These are phyloP conservation scores for Huntiella bhutanensis DNA, from an alignment of 2,329 filamentous ascomycete genomes.

Conservation along the genomic window DNA sequence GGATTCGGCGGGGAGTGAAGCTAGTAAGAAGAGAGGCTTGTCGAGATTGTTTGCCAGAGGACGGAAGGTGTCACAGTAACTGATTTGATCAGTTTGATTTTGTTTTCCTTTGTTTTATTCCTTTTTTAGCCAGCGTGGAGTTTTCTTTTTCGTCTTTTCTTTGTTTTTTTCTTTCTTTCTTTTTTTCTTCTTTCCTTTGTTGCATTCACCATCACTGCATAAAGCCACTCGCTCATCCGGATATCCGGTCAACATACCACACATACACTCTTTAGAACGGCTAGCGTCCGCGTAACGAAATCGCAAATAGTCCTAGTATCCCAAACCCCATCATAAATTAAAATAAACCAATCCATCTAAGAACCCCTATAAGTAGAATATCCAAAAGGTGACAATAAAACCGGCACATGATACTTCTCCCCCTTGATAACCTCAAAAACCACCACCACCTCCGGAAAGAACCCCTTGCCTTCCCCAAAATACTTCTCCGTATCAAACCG, in stretches of 20 bases:
- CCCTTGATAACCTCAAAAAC: conserved; percentile 32
- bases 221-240: too few relatives aligned
- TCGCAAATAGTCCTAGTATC: too few relatives aligned
- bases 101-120: not conserved
- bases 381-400: conserved; percentile 59
- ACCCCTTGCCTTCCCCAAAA: conserved; percentile 43
- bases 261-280: too few relatives aligned
- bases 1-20: conserved; percentile 4
- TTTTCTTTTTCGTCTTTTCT: not conserved
- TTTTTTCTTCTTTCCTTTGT: not conserved
- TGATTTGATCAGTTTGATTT: not conserved
- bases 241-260: too few relatives aligned
- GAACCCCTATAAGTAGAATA: conserved; percentile 70
- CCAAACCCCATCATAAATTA: not conserved
- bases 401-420: conserved; percentile 62
- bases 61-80: conserved; percentile 8
- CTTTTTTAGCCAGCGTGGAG: conserved; percentile 1
- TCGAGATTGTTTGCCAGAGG: conserved; percentile 3
- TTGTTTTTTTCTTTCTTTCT: not conserved
- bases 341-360: conserved; percentile 19
- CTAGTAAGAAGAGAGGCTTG: conserved; percentile 5
- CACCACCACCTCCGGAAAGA: conserved; percentile 41
- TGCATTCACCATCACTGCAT: too few relatives aligned
- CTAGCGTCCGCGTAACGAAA: too few relatives aligned
- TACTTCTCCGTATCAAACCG: conserved; percentile 55